A percentile compares a stretch with the other conserved stretches of the same genome.
These are phyloP conservation scores for Achlya hypogyna DNA, from an alignment of 352 stramenopile species.

Conservation along the genomic window DNA sequence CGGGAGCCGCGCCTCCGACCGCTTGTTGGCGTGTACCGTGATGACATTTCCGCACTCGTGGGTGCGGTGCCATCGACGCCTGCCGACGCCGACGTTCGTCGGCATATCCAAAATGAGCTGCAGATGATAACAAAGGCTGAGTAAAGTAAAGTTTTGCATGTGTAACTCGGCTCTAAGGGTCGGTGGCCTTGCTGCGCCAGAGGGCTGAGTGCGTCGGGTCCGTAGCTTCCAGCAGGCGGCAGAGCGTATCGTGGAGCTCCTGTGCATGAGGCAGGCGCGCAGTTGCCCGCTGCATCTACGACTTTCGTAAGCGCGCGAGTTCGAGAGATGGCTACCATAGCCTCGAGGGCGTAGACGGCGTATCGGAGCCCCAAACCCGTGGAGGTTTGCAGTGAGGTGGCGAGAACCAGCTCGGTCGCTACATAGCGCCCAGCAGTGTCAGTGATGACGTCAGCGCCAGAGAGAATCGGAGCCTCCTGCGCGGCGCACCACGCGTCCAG, in stretches of 20 bases:
- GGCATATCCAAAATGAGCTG: background rate
- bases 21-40: background rate
- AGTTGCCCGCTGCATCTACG: background rate
- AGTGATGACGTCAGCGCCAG: no score
- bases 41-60: background rate
- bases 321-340: background rate
- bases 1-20: background rate
- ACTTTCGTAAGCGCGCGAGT: background rate
- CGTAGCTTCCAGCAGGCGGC: background rate
- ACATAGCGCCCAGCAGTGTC: background rate
- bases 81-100: background rate
- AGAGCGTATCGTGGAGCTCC: background rate
- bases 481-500: background rate
- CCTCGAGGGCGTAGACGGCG: background rate
- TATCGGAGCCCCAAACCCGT: background rate
- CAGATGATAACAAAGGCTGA: background rate
- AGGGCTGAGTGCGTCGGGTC: background rate
- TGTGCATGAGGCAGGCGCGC: background rate
- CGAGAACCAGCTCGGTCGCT: background rate
- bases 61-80: background rate
- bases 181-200: background rate
- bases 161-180: background rate
- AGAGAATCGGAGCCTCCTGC: background rate
- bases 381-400: background rate
- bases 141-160: no score